These are phyloP conservation scores for Solanum lycopersicoides DNA, from an alignment of 257 asterid species.

Conservation along the genomic window DNA sequence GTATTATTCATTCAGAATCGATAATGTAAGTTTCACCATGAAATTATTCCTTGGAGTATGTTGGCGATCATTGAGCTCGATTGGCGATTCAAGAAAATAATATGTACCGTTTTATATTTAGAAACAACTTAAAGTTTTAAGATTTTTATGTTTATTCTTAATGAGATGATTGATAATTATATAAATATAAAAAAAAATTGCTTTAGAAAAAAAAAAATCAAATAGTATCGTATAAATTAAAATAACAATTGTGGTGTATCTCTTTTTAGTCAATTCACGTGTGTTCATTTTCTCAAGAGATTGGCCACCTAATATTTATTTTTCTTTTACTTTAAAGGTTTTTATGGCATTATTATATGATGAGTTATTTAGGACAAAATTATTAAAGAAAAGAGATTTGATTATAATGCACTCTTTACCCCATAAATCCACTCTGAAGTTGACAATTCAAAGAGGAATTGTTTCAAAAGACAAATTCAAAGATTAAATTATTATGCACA, in stretches of 20 bases:
- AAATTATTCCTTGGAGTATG: neutral
- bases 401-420: neutral
- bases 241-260: neutral
- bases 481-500: neutral
- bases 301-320: neutral
- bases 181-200: neutral
- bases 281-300: neutral
- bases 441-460: neutral
- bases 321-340: neutral
- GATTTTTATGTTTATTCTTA: neutral
- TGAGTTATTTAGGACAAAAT: neutral
- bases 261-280: neutral
- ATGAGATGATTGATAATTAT: neutral
- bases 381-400: neutral
- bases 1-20: fast-evolving
- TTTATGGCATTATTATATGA: neutral
- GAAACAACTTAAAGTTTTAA: neutral
- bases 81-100: no score
- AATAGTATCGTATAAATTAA: neutral
- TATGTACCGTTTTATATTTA: neutral
- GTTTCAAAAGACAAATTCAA: neutral
- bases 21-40: neutral
- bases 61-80: neutral
- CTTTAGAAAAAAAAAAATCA: neutral
- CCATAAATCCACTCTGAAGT: neutral